These are phyloP conservation scores for Pseudomonodictys pantanalensis DNA, from an alignment of 495 filamentous ascomycete species.

Conservation along the genomic window DNA sequence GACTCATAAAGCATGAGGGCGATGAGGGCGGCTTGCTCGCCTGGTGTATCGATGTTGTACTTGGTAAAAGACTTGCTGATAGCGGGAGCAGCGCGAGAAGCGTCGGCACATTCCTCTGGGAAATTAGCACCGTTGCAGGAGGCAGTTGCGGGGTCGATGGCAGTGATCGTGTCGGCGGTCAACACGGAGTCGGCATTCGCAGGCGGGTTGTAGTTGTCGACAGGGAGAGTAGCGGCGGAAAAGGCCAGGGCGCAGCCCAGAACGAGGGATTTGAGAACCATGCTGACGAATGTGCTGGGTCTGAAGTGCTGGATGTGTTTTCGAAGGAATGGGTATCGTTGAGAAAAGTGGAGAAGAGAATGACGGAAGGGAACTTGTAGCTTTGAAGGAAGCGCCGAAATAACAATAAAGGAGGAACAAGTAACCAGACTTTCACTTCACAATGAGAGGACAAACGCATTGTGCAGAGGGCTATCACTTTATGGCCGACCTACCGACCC, in stretches of 20 bases:
- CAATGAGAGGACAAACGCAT: too few species aligned
- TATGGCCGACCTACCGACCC: too few species aligned
- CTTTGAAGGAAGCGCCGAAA: too few species aligned
- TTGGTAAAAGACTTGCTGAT: slow-evolving; percentile 54
- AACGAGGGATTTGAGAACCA: too few species aligned
- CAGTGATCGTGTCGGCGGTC: slow-evolving; percentile 47
- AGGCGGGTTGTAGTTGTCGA: neutral
- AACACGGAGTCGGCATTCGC: neutral
- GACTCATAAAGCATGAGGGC: slow-evolving; percentile 57
- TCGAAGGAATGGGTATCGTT: too few species aligned
- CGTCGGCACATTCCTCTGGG: slow-evolving; percentile 63
- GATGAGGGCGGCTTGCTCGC: slow-evolving; percentile 39
- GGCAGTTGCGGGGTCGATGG: slow-evolving; percentile 51
- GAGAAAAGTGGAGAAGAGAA: too few species aligned
- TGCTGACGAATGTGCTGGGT: too few species aligned
- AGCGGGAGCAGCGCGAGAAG: slow-evolving; percentile 57
- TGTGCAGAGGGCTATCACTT: too few species aligned
- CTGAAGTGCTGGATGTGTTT: too few species aligned
- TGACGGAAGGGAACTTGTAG: too few species aligned
- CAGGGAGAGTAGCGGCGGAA: neutral
- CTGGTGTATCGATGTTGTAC: slow-evolving; percentile 50
- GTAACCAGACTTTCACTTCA: too few species aligned
- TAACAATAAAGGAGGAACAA: too few species aligned
- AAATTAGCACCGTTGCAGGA: slow-evolving; percentile 48
- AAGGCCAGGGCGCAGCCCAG: neutral